Percentiles rank a stretch among this genome's conserved stretches.
phyloP scores from a whole-genome alignment of 2,329 filamentous ascomycete genomes.

The Ascochyta rabiei region DNA sequence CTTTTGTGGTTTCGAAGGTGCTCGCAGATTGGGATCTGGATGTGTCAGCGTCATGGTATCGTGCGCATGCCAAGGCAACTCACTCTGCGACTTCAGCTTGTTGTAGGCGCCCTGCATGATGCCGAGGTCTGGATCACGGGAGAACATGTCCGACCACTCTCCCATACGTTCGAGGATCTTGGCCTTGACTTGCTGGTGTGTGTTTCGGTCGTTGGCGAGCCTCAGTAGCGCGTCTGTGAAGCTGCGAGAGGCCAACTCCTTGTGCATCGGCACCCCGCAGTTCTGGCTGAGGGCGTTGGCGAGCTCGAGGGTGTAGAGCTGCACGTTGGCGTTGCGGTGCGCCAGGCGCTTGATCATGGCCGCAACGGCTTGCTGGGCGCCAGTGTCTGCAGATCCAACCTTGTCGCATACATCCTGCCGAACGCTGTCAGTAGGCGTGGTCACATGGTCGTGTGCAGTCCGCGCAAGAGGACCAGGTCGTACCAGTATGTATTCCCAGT shows the following conservation, averaged over 20 bases:
- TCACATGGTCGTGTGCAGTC: neutral
- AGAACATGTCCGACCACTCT: slow-evolving; percentile 95
- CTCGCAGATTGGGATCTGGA: slow-evolving; percentile 84
- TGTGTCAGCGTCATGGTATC: slow-evolving; percentile 28
- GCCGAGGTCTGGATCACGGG: slow-evolving; percentile 84
- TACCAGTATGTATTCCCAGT: slow-evolving; percentile 74
- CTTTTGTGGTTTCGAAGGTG: slow-evolving; percentile 93
- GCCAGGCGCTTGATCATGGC: slow-evolving; percentile 90
- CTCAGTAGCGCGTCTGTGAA: slow-evolving; percentile 94
- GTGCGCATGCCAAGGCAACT: neutral
- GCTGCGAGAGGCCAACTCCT: slow-evolving; percentile 86
- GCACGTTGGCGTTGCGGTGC: slow-evolving; percentile 93
- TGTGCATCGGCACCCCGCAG: slow-evolving; percentile 84
- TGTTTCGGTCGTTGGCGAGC: slow-evolving; percentile 91
- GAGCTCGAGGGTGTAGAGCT: slow-evolving; percentile 89
- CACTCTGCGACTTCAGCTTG: slow-evolving; percentile 76
- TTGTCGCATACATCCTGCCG: slow-evolving; percentile 65
- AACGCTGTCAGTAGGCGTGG: neutral
- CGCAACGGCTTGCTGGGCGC: slow-evolving; percentile 82
- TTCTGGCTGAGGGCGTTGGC: slow-evolving; percentile 92
- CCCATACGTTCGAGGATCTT: slow-evolving; percentile 98
- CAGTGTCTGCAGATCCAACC: slow-evolving; percentile 58
- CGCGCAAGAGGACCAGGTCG: neutral
- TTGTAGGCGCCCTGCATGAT: slow-evolving; percentile 97
- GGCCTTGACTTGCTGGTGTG: slow-evolving; percentile 92